Conservation (phyloP, 202 grass and related monocot genomes). For the Musa balbisiana region DNA sequence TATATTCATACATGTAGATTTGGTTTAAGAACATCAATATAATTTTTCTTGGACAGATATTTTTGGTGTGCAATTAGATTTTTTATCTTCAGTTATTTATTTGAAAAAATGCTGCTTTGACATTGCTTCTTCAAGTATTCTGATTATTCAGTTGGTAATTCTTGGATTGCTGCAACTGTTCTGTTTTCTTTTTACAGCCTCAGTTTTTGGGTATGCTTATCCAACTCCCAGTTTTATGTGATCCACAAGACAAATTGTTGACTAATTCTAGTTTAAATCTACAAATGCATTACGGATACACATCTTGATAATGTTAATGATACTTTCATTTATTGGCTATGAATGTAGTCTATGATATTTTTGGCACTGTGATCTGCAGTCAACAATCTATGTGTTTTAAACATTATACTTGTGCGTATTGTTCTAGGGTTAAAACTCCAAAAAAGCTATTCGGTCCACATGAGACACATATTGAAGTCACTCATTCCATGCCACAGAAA, state of each 20-base stretch:
- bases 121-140: too few relatives aligned
- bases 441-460: conserved; percentile 60
- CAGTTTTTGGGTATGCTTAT: not conserved
- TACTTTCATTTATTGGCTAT: not conserved
- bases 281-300: too few relatives aligned
- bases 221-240: not conserved
- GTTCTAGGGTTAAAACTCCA: conserved; percentile 52
- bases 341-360: not conserved
- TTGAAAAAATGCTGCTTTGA: too few relatives aligned
- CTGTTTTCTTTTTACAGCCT: not conserved
- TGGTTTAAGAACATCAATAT: too few relatives aligned
- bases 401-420: not conserved
- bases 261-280: too few relatives aligned
- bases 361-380: not conserved
- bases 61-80: too few relatives aligned
- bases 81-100: too few relatives aligned
- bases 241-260: not conserved
- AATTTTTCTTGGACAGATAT: too few relatives aligned
- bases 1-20: too few relatives aligned
- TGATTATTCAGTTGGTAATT: not conserved
- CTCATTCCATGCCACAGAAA: conserved; percentile 86
- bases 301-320: too few relatives aligned
- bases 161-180: not conserved
- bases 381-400: not conserved
- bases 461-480: conserved; percentile 87